These are phyloP conservation scores for Sphagnum tenellum DNA, from an alignment of 225 moss, liverwort and hornwort species.

Conservation along the genomic window DNA sequence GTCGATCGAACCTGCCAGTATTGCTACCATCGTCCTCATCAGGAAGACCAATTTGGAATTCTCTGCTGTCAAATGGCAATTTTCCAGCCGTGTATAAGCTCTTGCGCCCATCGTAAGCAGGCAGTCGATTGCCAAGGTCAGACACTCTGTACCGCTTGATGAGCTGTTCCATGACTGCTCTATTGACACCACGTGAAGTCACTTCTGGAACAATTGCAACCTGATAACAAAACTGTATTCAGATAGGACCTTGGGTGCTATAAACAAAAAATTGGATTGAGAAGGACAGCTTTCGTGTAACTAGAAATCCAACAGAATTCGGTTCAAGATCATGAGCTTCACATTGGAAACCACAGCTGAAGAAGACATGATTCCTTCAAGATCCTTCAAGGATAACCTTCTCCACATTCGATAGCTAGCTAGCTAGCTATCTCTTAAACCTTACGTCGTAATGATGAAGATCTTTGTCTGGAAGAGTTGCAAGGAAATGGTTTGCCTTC, in stretches of 20 bases:
- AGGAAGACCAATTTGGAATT: constrained; percentile 75
- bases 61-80: constrained; percentile 72
- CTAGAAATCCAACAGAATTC: too few relatives aligned
- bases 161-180: constrained; percentile 92
- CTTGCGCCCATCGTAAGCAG: constrained; percentile 91
- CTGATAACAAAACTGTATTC: constrained; percentile 13
- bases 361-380: too few relatives aligned
- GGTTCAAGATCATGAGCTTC: too few relatives aligned
- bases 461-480: constrained; percentile 85
- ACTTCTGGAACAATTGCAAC: constrained; percentile 94
- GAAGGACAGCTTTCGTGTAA: too few relatives aligned
- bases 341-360: too few relatives aligned
- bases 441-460: constrained; percentile 91
- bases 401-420: too few relatives aligned
- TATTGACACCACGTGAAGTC: constrained; percentile 84
- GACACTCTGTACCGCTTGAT: constrained; percentile 67
- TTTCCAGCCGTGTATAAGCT: constrained; percentile 94
- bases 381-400: too few relatives aligned
- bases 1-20: not conserved
- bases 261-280: too few relatives aligned
- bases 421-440: not conserved
- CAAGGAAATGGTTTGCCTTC: constrained; percentile 93
- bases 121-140: constrained; percentile 61
- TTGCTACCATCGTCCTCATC: constrained; percentile 88
- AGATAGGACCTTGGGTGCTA: too few relatives aligned